Evolutionary conservation across 148 eudicot genomes (phyloP).

Genomic region (Persicaria maculosa): DNA sequence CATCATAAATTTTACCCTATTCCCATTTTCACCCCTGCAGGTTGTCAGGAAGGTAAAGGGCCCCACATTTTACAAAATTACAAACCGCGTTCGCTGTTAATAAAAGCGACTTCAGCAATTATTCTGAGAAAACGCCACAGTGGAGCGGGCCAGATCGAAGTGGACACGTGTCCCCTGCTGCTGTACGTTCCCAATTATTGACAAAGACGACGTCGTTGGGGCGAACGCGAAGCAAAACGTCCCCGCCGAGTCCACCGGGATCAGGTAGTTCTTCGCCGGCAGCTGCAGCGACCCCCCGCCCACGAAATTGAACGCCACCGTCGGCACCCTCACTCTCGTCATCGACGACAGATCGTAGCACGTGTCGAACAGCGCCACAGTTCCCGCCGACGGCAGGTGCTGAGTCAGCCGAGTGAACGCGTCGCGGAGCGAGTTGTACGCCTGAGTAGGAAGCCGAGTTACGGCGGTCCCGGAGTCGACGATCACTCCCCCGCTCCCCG

Average conservation of each 20-base stretch:
- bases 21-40: neutral
- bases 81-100: neutral
- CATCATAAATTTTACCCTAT: neutral
- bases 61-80: constrained; percentile 10
- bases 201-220: constrained; percentile 38
- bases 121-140: constrained; percentile 31
- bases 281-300: constrained; percentile 40
- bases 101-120: constrained; percentile 24
- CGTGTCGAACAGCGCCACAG: constrained; percentile 49
- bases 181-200: constrained; percentile 58
- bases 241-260: constrained; percentile 43
- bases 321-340: constrained; percentile 32
- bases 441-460: constrained; percentile 41
- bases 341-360: constrained; percentile 47
- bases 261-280: constrained; percentile 46
- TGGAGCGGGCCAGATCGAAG: constrained; percentile 35
- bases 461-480: constrained; percentile 67
- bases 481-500: constrained; percentile 47
- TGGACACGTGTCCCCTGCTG: constrained; percentile 66
- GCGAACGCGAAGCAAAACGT: constrained; percentile 58
- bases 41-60: neutral
- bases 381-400: constrained; percentile 21
- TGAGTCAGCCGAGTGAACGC: constrained; percentile 26
- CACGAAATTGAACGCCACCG: constrained; percentile 46
- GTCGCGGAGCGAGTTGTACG: constrained; percentile 43